Percentiles rank a stretch among this genome's conserved stretches.
phyloP scores from a whole-genome alignment of 805 yeast species.

The Candida sanyiensis region DNA sequence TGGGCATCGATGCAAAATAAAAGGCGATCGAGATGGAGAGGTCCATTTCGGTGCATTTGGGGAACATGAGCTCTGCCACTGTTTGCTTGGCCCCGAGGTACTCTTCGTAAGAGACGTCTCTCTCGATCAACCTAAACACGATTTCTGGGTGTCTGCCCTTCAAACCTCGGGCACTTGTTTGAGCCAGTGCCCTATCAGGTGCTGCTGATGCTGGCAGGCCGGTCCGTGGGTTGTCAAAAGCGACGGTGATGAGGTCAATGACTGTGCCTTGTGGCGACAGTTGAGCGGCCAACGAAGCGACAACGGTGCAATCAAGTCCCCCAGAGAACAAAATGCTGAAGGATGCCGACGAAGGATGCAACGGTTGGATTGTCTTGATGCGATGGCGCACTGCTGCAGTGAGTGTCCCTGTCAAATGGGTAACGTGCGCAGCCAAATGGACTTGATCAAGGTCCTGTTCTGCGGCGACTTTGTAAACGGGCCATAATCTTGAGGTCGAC shows the following conservation, averaged over 20 bases:
- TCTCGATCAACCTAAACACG: conserved; percentile 50
- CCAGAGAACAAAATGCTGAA: conserved; percentile 80
- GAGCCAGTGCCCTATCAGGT: conserved; percentile 79
- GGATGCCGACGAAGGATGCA: conserved; percentile 30
- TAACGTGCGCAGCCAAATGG: conserved; percentile 11
- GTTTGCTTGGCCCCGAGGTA: conserved; percentile 45
- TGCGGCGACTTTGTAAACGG: conserved; percentile 19
- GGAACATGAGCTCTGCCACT: conserved; percentile 69
- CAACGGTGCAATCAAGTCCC: conserved; percentile 86
- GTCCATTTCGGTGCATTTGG: conserved; percentile 91
- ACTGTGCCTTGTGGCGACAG: conserved; percentile 25
- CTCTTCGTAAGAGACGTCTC: conserved; percentile 66
- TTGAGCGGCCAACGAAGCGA: conserved; percentile 51
- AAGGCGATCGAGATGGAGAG: conserved; percentile 92
- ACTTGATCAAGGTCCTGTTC: conserved; percentile 18
- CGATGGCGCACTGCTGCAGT: conserved; percentile 41
- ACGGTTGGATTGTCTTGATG: conserved; percentile 56
- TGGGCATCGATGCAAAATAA: conserved; percentile 69
- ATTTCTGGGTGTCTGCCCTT: conserved; percentile 36
- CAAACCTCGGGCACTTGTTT: conserved; percentile 53
- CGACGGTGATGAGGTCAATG: conserved; percentile 84
- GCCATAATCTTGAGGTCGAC: conserved; percentile 9
- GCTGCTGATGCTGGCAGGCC: conserved; percentile 53
- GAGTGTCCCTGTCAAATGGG: conserved; percentile 28
- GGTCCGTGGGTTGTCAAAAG: conserved; percentile 85